Evolutionary conservation across 1,284 basidiomycete genomes (phyloP).

Genomic region (Thecaphora thlaspeos): DNA sequence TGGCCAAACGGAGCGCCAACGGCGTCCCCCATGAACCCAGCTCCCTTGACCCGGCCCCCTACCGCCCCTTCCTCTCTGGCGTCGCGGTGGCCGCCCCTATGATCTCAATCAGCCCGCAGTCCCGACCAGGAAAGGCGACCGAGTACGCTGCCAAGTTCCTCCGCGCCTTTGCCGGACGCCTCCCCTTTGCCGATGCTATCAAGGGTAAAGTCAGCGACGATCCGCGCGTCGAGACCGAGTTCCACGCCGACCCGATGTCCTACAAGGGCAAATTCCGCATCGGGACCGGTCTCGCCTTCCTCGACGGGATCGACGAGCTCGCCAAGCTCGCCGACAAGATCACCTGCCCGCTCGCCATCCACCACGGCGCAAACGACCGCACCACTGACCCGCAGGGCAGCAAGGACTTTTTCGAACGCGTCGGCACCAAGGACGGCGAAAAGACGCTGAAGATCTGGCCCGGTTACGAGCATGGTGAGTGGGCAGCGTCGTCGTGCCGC

Average conservation of each 20-base stretch:
- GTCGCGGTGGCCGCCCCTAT: slow-evolving; percentile 60
- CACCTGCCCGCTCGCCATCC: slow-evolving; percentile 59
- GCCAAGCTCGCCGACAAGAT: slow-evolving; percentile 56
- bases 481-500: not conserved
- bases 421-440: slow-evolving; percentile 55
- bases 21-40: too few relatives aligned
- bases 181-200: slow-evolving; percentile 61
- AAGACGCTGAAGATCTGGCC: slow-evolving; percentile 61
- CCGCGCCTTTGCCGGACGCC: slow-evolving; percentile 58
- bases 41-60: slow-evolving; percentile 10
- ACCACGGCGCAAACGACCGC: slow-evolving; percentile 62
- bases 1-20: slow-evolving; percentile 1
- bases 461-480: slow-evolving; percentile 61
- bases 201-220: slow-evolving; percentile 63
- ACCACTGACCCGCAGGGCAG: slow-evolving; percentile 60
- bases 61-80: slow-evolving; percentile 47
- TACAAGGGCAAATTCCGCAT: slow-evolving; percentile 62
- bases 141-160: slow-evolving; percentile 59
- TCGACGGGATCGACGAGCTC: slow-evolving; percentile 59
- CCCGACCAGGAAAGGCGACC: slow-evolving; percentile 58
- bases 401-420: slow-evolving; percentile 58
- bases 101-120: slow-evolving; percentile 58
- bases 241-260: slow-evolving; percentile 58
- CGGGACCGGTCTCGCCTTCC: slow-evolving; percentile 61
- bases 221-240: slow-evolving; percentile 58